These are phyloP conservation scores for Pichia kluyveri DNA, from an alignment of 805 yeast species.

Conservation along the genomic window DNA sequence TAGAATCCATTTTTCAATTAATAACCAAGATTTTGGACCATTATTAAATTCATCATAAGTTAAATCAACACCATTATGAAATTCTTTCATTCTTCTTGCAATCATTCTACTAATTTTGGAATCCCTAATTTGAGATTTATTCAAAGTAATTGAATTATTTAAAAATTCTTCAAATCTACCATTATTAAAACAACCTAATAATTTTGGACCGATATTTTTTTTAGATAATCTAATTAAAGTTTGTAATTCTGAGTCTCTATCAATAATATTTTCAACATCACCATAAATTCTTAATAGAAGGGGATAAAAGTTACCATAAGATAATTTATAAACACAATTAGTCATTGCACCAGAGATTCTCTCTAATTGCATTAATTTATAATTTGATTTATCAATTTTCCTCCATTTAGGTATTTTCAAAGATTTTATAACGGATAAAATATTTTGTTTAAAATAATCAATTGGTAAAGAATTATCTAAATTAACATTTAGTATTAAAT, in stretches of 20 bases:
- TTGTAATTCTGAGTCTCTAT: slow-evolving; percentile 70
- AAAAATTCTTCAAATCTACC: slow-evolving; percentile 93
- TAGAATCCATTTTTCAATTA: slow-evolving; percentile 63
- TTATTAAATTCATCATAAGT: slow-evolving; percentile 42
- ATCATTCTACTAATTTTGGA: slow-evolving; percentile 72
- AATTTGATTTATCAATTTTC: slow-evolving; percentile 32
- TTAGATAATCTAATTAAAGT: slow-evolving; percentile 64
- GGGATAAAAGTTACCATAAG: slow-evolving; percentile 38
- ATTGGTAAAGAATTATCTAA: slow-evolving; percentile 71
- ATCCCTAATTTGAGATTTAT: slow-evolving; percentile 63
- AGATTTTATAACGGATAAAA: slow-evolving; percentile 52
- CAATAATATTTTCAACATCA: slow-evolving; percentile 77
- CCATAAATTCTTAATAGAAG: slow-evolving; percentile 81
- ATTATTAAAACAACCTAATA: slow-evolving; percentile 82
- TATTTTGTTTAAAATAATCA: slow-evolving; percentile 80
- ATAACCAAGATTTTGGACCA: slow-evolving; percentile 65
- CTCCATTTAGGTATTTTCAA: slow-evolving; percentile 78
- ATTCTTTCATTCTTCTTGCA: slow-evolving; percentile 93
- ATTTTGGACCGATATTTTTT: slow-evolving; percentile 77
- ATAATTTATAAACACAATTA: slow-evolving; percentile 72
- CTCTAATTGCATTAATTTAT: slow-evolving; percentile 40
- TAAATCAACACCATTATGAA: slow-evolving; percentile 72
- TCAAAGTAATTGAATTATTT: slow-evolving; percentile 71
- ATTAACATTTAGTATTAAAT: slow-evolving; percentile 36
- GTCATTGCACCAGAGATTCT: slow-evolving; percentile 92